Conservation (phyloP, 106 monocot species). For the Dioscorea alata region DNA sequence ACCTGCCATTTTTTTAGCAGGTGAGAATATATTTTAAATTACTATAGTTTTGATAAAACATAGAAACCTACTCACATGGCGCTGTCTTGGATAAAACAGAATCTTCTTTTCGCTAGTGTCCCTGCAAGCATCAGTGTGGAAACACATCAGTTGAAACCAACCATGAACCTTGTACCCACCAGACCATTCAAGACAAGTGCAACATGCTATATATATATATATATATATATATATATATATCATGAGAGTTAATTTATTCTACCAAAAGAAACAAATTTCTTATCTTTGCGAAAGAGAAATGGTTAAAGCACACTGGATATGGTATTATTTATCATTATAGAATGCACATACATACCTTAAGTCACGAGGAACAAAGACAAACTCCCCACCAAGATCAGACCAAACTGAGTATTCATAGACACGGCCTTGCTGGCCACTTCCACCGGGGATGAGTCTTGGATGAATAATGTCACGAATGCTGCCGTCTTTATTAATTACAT, state of each 20-base stretch:
- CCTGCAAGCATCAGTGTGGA: constrained; percentile 27
- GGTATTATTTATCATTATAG: background rate
- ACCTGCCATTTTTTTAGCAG: constrained; percentile 28
- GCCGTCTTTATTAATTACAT: constrained; percentile 48
- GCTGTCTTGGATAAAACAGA: constrained; percentile 82
- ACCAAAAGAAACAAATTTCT: too few species aligned
- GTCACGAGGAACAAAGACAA: constrained; percentile 63
- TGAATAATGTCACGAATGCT: constrained; percentile 34
- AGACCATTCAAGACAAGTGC: too few species aligned
- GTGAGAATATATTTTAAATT: background rate
- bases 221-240: too few species aligned
- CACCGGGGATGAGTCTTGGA: constrained; percentile 26
- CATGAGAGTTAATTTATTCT: too few species aligned
- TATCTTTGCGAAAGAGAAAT: too few species aligned
- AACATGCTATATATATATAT: too few species aligned
- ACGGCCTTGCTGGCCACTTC: constrained; percentile 13
- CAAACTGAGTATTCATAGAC: constrained; percentile 69
- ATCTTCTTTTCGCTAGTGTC: constrained; percentile 43
- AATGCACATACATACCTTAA: constrained; percentile 41
- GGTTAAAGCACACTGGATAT: too few species aligned
- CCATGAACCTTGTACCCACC: too few species aligned
- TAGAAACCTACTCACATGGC: constrained; percentile 35
- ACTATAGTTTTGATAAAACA: background rate
- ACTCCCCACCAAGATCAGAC: constrained; percentile 64
- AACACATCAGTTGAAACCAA: background rate